A percentile compares a stretch with the other conserved stretches of the same genome.
Conservation (phyloP, 2,329 filamentous ascomycete species). For the Cladosporium sp. region DNA sequence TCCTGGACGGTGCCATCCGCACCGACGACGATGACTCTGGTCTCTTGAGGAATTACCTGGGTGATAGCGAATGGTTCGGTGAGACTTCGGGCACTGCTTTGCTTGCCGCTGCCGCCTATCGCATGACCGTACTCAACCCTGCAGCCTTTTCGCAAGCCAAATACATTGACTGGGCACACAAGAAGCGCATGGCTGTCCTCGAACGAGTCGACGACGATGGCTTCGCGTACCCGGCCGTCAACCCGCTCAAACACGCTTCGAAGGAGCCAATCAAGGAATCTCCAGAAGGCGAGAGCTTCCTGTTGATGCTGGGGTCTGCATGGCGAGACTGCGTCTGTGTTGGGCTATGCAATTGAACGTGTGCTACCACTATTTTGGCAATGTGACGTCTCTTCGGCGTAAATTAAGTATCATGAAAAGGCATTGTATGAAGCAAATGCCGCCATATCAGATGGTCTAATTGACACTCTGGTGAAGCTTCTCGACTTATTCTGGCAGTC, state of each 20-base stretch:
- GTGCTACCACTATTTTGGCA: background rate
- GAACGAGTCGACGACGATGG: slow-evolving; percentile 40
- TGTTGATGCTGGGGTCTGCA: slow-evolving; percentile 45
- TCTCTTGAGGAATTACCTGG: slow-evolving; percentile 51
- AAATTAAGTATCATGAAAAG: background rate
- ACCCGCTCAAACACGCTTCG: slow-evolving; percentile 43
- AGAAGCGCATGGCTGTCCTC: slow-evolving; percentile 42
- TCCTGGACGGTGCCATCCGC: slow-evolving; percentile 40
- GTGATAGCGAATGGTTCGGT: slow-evolving; percentile 46
- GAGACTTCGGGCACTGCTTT: slow-evolving; percentile 52
- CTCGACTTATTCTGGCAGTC: background rate
- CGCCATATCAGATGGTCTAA: no score
- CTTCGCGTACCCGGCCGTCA: slow-evolving; percentile 43
- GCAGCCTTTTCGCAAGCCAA: slow-evolving; percentile 33
- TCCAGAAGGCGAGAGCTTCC: slow-evolving; percentile 48
- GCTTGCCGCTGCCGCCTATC: slow-evolving; percentile 47
- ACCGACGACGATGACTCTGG: slow-evolving; percentile 39
- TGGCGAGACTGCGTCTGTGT: slow-evolving; percentile 42
- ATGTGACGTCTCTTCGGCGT: background rate
- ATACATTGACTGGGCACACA: slow-evolving; percentile 44
- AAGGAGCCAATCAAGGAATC: slow-evolving; percentile 36
- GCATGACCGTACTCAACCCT: slow-evolving; percentile 47
- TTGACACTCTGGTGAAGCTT: no score
- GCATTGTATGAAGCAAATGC: background rate
- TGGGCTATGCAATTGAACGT: slow-evolving; percentile 23